phyloP scores from a whole-genome alignment of 495 filamentous ascomycete genomes.

The Tuber magnatum region DNA sequence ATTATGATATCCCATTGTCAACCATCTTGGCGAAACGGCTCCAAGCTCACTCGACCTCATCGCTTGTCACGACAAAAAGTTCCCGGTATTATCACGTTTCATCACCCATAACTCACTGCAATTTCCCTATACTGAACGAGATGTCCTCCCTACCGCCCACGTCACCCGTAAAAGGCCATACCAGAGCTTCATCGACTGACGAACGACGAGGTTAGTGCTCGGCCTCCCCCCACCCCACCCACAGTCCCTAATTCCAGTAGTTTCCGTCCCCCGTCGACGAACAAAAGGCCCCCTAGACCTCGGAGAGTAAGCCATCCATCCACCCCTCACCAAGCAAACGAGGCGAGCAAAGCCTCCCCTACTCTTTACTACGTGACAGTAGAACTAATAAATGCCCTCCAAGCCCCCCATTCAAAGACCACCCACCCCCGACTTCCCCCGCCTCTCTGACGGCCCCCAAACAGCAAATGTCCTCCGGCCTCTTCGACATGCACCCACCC shows the following conservation, averaged over 20 bases:
- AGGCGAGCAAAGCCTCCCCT: constrained; percentile 14
- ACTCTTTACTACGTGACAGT: constrained; percentile 8
- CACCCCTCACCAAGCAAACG: not conserved
- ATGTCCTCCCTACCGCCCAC: constrained; percentile 21
- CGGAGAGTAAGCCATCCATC: constrained; percentile 46
- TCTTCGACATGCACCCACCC: constrained; percentile 29
- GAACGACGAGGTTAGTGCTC: constrained; percentile 33
- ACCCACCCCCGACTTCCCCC: constrained; percentile 26
- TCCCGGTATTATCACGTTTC: not conserved
- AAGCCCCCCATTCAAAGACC: constrained; percentile 6
- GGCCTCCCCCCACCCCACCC: constrained; percentile 2
- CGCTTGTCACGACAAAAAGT: not conserved
- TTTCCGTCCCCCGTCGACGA: constrained; percentile 41
- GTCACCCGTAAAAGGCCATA: constrained; percentile 25
- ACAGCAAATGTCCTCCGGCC: constrained; percentile 28
- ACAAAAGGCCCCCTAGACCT: constrained; percentile 55
- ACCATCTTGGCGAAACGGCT: not conserved
- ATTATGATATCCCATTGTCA: not conserved
- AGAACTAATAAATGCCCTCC: constrained; percentile 23
- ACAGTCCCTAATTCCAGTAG: constrained; percentile 21
- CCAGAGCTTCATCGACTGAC: constrained; percentile 25
- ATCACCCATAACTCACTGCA: not conserved
- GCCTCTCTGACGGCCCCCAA: constrained; percentile 13
- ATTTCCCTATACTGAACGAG: not conserved
- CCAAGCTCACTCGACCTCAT: not conserved